These are phyloP conservation scores for Colletotrichum navitas DNA, from an alignment of 2,329 filamentous ascomycete genomes.

Conservation along the genomic window DNA sequence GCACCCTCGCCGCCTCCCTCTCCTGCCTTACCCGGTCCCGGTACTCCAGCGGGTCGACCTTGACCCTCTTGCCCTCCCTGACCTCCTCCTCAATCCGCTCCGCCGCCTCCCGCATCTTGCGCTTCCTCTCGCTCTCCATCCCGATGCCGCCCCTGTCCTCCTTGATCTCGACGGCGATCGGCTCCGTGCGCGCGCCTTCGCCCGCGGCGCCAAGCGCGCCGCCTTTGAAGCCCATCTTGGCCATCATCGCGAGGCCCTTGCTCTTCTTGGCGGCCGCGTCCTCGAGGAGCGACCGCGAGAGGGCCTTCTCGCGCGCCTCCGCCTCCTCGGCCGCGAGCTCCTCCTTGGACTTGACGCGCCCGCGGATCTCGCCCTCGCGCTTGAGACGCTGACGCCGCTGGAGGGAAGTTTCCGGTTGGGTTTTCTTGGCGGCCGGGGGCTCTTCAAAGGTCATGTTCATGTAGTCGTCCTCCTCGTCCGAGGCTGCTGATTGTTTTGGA, in stretches of 20 bases:
- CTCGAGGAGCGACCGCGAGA: slow-evolving; percentile 80
- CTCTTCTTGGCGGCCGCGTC: slow-evolving; percentile 69
- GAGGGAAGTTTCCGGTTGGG: slow-evolving; percentile 61
- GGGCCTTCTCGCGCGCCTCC: slow-evolving; percentile 78
- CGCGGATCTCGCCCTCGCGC: slow-evolving; percentile 76
- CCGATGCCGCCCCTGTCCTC: slow-evolving; percentile 87
- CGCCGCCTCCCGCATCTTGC: slow-evolving; percentile 75
- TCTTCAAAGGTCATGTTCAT: slow-evolving; percentile 95
- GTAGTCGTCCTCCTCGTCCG: slow-evolving; percentile 87
- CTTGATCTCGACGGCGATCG: slow-evolving; percentile 81
- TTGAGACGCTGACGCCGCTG: slow-evolving; percentile 66
- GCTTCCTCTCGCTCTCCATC: slow-evolving; percentile 84
- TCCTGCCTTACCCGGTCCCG: slow-evolving; percentile 78
- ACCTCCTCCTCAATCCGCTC: slow-evolving; percentile 57
- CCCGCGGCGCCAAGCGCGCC: slow-evolving; percentile 75
- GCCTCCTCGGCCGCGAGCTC: slow-evolving; percentile 83
- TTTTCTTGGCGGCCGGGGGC: slow-evolving; percentile 64
- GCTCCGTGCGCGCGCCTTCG: slow-evolving; percentile 68
- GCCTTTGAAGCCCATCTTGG: slow-evolving; percentile 92
- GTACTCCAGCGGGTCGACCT: slow-evolving; percentile 77
- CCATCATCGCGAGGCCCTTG: slow-evolving; percentile 97
- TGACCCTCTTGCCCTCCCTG: slow-evolving; percentile 70
- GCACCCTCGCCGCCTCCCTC: slow-evolving; percentile 74
- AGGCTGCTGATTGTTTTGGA: slow-evolving; percentile 21
- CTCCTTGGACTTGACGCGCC: slow-evolving; percentile 81